phyloP scores from a whole-genome alignment of 2,329 filamentous ascomycete genomes.

The Endoconidiophora polonica region DNA sequence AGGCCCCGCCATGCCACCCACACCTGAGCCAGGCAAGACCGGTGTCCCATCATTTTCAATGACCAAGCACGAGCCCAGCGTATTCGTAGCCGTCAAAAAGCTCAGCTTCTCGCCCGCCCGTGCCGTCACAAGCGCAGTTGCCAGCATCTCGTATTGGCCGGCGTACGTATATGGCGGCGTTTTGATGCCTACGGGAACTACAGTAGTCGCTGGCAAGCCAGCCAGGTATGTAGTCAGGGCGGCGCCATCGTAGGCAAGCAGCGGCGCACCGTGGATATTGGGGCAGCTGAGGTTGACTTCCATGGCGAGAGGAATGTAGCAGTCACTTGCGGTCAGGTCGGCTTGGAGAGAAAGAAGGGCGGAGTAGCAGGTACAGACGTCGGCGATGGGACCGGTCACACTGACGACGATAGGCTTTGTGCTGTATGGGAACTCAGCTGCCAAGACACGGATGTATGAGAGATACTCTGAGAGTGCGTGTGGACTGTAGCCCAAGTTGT shows the following conservation, averaged over 20 bases:
- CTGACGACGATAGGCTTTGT: slow-evolving; percentile 51
- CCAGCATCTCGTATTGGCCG: slow-evolving; percentile 43
- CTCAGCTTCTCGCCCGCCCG: slow-evolving; percentile 24
- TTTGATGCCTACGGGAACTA: slow-evolving; percentile 44
- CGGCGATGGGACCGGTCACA: slow-evolving; percentile 45
- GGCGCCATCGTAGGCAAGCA: slow-evolving; percentile 47
- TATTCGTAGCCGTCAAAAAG: slow-evolving; percentile 64
- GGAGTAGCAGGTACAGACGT: slow-evolving; percentile 40
- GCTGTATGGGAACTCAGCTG: slow-evolving; percentile 14
- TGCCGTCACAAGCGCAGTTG: slow-evolving; percentile 29
- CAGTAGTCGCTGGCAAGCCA: slow-evolving; percentile 24
- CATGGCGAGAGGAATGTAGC: slow-evolving; percentile 39
- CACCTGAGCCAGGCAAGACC: slow-evolving; percentile 34
- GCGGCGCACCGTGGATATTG: slow-evolving; percentile 51
- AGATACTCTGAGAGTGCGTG: slow-evolving; percentile 43
- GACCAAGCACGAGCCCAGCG: slow-evolving; percentile 49
- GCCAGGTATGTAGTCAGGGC: slow-evolving; percentile 39
- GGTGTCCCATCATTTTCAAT: slow-evolving; percentile 21
- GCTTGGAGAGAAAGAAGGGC: slow-evolving; percentile 26
- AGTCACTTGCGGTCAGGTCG: slow-evolving; percentile 16
- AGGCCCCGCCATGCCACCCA: slow-evolving; percentile 57
- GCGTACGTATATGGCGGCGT: slow-evolving; percentile 60
- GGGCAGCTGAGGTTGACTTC: slow-evolving; percentile 69
- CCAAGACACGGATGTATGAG: slow-evolving; percentile 32
- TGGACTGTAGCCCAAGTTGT: slow-evolving; percentile 62